Conservation (phyloP, 208 protist genomes). For the Wallacemonas rigidus region DNA sequence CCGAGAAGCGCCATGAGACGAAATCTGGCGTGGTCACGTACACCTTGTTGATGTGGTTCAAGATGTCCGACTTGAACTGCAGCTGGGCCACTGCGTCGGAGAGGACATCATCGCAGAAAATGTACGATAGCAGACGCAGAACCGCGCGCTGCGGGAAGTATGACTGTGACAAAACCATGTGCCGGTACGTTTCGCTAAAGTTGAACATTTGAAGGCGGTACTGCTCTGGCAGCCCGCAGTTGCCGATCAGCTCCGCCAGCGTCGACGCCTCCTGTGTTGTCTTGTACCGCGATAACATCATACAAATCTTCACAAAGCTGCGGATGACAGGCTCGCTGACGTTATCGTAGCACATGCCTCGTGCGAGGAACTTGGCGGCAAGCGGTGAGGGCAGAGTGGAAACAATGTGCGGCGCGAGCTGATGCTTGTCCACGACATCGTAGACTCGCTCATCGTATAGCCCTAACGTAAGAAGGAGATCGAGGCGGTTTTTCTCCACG, state of each 20-base stretch:
- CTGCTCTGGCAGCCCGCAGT: conserved; percentile 77
- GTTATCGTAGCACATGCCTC: conserved; percentile 82
- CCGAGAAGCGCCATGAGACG: conserved; percentile 87
- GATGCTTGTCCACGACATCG: conserved; percentile 78
- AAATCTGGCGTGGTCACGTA: conserved; percentile 87
- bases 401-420: conserved; percentile 56
- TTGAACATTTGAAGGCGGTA: conserved; percentile 89
- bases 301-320: conserved; percentile 84
- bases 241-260: conserved; percentile 84
- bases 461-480: conserved; percentile 58
- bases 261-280: conserved; percentile 69
- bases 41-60: conserved; percentile 88
- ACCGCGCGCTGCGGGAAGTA: conserved; percentile 87
- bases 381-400: conserved; percentile 59
- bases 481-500: conserved; percentile 56
- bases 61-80: conserved; percentile 90
- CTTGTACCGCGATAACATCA: conserved; percentile 78
- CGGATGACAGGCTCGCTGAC: conserved; percentile 78
- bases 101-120: conserved; percentile 87
- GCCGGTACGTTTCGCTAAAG: conserved; percentile 86
- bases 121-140: conserved; percentile 78
- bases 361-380: conserved; percentile 71
- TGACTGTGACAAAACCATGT: conserved; percentile 87
- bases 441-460: conserved; percentile 92
- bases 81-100: conserved; percentile 84